These are phyloP conservation scores for Clonostachys byssicola DNA, from an alignment of 2,329 filamentous ascomycete species.

Conservation along the genomic window DNA sequence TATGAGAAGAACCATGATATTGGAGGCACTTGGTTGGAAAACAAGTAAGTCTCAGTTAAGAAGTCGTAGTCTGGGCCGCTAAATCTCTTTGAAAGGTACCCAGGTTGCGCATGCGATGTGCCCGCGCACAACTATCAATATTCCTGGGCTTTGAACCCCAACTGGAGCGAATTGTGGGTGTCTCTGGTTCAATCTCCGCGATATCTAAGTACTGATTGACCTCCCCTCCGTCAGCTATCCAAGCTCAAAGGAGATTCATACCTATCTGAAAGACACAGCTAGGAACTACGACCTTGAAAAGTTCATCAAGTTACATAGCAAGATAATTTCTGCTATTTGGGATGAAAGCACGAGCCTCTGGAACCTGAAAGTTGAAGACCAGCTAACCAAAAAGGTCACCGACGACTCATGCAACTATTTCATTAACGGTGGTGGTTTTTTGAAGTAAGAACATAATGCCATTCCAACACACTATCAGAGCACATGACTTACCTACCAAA, in stretches of 20 bases:
- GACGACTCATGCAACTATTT: slow-evolving; percentile 4
- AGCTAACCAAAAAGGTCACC: slow-evolving; percentile 1
- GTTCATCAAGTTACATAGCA: slow-evolving; percentile 18
- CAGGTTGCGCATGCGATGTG: slow-evolving; percentile 18
- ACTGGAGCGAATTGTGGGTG: slow-evolving; percentile 18
- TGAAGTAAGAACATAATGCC: slow-evolving; percentile 1
- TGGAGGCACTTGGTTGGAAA: background rate
- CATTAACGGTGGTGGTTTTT: slow-evolving; percentile 5
- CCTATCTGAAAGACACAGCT: slow-evolving; percentile 16
- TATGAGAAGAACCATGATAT: background rate
- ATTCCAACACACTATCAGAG: background rate
- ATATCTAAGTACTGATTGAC: too few relatives aligned
- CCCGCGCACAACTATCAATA: slow-evolving; percentile 70
- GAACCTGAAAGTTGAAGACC: slow-evolving; percentile 2
- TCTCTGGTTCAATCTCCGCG: too few relatives aligned
- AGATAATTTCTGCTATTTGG: slow-evolving; percentile 24
- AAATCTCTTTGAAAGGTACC: background rate
- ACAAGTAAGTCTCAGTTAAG: slow-evolving; percentile 9
- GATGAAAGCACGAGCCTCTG: slow-evolving; percentile 12
- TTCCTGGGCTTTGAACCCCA: slow-evolving; percentile 38
- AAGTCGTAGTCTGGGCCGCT: background rate
- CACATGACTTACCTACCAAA: too few relatives aligned
- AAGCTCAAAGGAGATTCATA: slow-evolving; percentile 31
- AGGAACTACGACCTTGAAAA: slow-evolving; percentile 28
- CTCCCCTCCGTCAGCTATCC: too few relatives aligned